Percentiles rank a stretch among this genome's conserved stretches.
These are phyloP conservation scores for Skeletonema potamos DNA, from an alignment of 108 stramenopile species.

Conservation along the genomic window DNA sequence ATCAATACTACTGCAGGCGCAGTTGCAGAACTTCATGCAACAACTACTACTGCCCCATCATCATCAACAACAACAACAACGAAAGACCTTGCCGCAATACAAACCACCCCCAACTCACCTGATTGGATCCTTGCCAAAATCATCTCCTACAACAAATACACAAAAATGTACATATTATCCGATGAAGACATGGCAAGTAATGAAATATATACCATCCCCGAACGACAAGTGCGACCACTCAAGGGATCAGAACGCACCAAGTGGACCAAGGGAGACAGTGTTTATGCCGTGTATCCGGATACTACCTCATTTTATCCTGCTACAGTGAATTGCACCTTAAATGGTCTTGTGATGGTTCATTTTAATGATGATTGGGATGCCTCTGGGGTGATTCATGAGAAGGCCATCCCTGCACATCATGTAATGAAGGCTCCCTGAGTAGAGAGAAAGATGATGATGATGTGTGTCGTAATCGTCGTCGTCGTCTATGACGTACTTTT, in stretches of 20 bases:
- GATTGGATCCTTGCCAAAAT: conserved; percentile 92
- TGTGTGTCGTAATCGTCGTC: too few relatives aligned
- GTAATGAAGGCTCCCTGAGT: conserved; percentile 67
- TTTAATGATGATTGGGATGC: conserved; percentile 85
- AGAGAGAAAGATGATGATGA: neutral
- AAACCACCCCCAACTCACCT: conserved; percentile 51
- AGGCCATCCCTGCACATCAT: conserved; percentile 70
- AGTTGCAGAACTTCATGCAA: neutral
- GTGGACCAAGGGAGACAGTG: conserved; percentile 51
- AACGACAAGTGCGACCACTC: conserved; percentile 62
- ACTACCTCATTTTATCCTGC: conserved; percentile 87
- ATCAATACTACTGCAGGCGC: neutral
- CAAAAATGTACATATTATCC: conserved; percentile 66
- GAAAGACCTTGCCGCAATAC: conserved; percentile 82
- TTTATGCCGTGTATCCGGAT: conserved; percentile 87
- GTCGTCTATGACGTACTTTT: neutral
- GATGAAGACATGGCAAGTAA: conserved; percentile 85
- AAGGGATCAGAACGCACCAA: conserved; percentile 24
- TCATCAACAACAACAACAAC: conserved; percentile 28
- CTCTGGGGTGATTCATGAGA: conserved; percentile 77
- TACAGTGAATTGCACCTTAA: conserved; percentile 39
- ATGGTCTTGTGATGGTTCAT: conserved; percentile 70
- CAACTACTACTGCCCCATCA: conserved; percentile 4
- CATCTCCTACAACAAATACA: conserved; percentile 60
- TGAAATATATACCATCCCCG: conserved; percentile 74